Evolutionary conservation across 148 eudicot species (phyloP).

Genomic region (Arctostaphylos glauca): DNA sequence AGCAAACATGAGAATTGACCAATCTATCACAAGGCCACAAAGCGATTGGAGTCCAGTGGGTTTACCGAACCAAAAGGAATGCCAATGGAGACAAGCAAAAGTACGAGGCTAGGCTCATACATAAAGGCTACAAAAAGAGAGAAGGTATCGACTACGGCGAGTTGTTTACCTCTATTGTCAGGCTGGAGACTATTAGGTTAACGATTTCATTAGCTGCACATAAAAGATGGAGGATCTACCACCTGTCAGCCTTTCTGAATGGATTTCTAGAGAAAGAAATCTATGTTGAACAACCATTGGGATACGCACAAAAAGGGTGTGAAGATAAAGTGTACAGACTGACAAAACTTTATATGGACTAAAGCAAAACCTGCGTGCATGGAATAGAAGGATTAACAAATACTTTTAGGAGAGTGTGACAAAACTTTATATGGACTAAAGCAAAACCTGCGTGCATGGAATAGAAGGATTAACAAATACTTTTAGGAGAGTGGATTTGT

Average conservation of each 20-base stretch:
- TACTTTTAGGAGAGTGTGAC: no score
- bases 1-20: neutral
- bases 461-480: no score
- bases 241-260: neutral
- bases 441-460: neutral
- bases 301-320: neutral
- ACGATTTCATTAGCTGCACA: neutral
- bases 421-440: neutral
- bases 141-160: neutral
- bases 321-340: neutral
- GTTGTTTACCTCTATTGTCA: neutral
- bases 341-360: neutral
- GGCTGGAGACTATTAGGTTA: neutral
- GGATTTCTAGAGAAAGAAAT: no score
- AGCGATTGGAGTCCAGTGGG: conserved; percentile 9
- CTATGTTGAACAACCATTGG: no score
- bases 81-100: neutral
- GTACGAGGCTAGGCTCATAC: neutral
- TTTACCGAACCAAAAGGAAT: neutral
- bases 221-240: neutral
- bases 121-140: neutral
- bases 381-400: no score
- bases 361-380: neutral
- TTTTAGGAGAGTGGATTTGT: no score
- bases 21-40: neutral